Base-by-base conservation (phyloP, 441 rosid genomes). In the Cnidoscolus chayamansa region DNA sequence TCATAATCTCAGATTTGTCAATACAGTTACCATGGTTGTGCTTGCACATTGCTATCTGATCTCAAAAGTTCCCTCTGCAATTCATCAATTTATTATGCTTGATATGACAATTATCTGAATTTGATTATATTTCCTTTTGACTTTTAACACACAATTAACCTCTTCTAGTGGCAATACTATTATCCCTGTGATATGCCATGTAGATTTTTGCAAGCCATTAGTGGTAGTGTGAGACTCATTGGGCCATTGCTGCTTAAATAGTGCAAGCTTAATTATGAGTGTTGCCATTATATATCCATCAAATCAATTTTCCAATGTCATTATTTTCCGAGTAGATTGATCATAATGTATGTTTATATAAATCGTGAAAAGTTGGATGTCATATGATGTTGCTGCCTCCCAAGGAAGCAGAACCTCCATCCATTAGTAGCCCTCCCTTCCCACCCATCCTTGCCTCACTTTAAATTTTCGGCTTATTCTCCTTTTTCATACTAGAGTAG, bases 211-310 rank as follows among this genome's bases (percentile, higher is more conserved):
- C 58, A 50, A 63, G 15, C 71, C 54, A 63, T 71, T 65, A 63
- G 51, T 71, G 31, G 75, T 47, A 64, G 47, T 37, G 62, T 2
- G 25, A 32, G 35, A 63, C 77, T 68, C 72, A 31, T 56, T 65
- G 76, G 63, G 75, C 62, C 72, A 19, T 56, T 65, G 76, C 54
- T 74, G 71, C 47, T 47, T 54, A 66, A 54, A 15, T 72, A 72
- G 76, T 72, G 81, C 75, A 48, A 68, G 45, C 16, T 65, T 65
- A 72, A 79, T 81, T 75, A 79, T 79, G 67, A 72, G 45, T 35
- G 60, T 19, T 59, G 51, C 55, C 54, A 72, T 74, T 75, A 67
- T 15, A 71, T 68, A 11, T 68, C 43, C 61, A 51, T 54, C 3
- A 12, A 51, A 63, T 9, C 15, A 58, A 59, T 32, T 62, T 8